A percentile compares a stretch with the other conserved stretches of the same genome.
These are phyloP conservation scores for Lanmaoa pseudosensibilis DNA, from an alignment of 768 basidiomycete species.

Conservation along the genomic window DNA sequence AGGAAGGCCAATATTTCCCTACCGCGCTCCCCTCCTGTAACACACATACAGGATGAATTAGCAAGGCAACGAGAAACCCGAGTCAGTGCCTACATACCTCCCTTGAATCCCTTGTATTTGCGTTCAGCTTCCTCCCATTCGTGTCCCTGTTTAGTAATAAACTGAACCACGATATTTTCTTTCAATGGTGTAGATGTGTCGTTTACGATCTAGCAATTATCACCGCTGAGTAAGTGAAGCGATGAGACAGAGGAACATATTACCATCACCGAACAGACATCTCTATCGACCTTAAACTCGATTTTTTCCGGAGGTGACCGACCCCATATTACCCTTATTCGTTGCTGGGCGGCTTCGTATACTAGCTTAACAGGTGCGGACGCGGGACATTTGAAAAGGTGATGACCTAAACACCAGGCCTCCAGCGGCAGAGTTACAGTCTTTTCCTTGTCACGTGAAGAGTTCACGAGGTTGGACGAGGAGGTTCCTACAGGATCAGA, in stretches of 20 bases:
- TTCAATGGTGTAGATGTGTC: slow-evolving; percentile 7
- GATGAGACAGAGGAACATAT: not conserved
- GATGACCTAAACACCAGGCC: slow-evolving; percentile 31
- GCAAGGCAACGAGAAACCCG: not conserved
- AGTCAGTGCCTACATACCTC: slow-evolving; percentile 21
- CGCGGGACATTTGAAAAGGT: slow-evolving; percentile 14
- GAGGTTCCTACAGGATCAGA: slow-evolving; percentile 30
- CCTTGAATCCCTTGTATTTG: slow-evolving; percentile 21
- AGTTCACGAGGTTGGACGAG: slow-evolving; percentile 27
- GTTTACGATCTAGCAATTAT: slow-evolving; percentile 26
- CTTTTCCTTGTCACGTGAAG: slow-evolving; percentile 11
- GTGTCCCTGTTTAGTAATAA: slow-evolving; percentile 2
- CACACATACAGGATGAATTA: not conserved
- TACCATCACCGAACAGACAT: slow-evolving; percentile 17
- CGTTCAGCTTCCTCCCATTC: slow-evolving; percentile 11
- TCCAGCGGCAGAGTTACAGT: slow-evolving; percentile 17
- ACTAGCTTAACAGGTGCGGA: slow-evolving; percentile 11
- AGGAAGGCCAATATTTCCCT: slow-evolving; percentile 15
- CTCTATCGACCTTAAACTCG: slow-evolving; percentile 20
- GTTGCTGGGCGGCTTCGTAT: slow-evolving; percentile 10
- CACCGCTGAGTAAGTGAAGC: not conserved
- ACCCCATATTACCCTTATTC: slow-evolving; percentile 11
- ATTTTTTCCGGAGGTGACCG: slow-evolving; percentile 11
- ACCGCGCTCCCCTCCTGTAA: slow-evolving; percentile 18
- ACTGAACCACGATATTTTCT: slow-evolving; percentile 24